Evolutionary conservation across 2,329 filamentous ascomycete genomes (phyloP).

Genomic region (Sclerotiophoma versabilis): DNA sequence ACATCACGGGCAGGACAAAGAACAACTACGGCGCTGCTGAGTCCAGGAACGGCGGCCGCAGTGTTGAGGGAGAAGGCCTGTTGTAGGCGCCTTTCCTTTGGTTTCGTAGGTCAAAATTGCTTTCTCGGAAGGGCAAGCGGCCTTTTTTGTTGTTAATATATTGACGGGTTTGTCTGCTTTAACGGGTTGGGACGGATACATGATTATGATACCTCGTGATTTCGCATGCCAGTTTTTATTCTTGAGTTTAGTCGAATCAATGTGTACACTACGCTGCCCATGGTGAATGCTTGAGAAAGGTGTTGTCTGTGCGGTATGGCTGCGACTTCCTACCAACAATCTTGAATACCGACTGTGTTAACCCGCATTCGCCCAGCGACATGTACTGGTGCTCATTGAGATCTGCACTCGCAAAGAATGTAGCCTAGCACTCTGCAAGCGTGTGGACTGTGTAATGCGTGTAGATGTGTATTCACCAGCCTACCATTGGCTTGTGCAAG

Average conservation of each 20-base stretch:
- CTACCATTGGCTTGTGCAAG: too few relatives aligned
- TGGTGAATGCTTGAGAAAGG: too few relatives aligned
- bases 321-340: too few relatives aligned
- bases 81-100: not conserved
- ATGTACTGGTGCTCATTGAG: too few relatives aligned
- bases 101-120: not conserved
- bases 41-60: constrained; percentile 29
- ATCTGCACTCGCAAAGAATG: too few relatives aligned
- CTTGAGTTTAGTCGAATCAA: not conserved
- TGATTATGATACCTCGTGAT: constrained; percentile 12
- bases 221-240: not conserved
- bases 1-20: constrained; percentile 71
- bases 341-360: too few relatives aligned
- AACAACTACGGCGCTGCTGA: constrained; percentile 44
- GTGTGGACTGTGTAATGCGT: too few relatives aligned
- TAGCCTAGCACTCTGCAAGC: too few relatives aligned
- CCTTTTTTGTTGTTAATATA: not conserved
- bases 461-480: too few relatives aligned
- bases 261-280: too few relatives aligned
- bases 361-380: too few relatives aligned
- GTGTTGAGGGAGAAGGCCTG: constrained; percentile 12
- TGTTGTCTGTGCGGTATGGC: too few relatives aligned
- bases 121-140: not conserved
- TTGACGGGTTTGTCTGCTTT: not conserved
- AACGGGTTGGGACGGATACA: not conserved